These are phyloP conservation scores for Candida vaughaniae DNA, from an alignment of 805 yeast genomes.

Conservation along the genomic window DNA sequence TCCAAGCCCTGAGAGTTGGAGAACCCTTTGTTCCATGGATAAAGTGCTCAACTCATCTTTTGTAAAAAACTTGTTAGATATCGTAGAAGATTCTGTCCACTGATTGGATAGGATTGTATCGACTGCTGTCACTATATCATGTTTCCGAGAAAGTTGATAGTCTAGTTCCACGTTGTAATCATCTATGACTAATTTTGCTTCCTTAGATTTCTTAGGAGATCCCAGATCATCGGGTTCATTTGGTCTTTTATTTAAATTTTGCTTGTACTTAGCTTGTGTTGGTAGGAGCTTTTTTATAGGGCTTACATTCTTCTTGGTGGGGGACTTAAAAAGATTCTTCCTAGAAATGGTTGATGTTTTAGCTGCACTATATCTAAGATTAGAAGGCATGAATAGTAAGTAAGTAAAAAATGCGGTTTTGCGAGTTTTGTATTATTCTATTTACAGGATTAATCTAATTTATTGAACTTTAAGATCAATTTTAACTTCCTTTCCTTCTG, in stretches of 20 bases:
- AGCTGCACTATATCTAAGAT: conserved; percentile 39
- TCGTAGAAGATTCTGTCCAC: conserved; percentile 36
- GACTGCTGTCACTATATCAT: conserved; percentile 31
- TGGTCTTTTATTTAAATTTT: conserved; percentile 11
- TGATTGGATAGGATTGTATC: conserved; percentile 31
- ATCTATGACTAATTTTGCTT: conserved; percentile 5
- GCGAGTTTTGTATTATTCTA: conserved; percentile 10
- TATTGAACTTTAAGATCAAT: conserved; percentile 3
- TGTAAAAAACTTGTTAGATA: conserved; percentile 25
- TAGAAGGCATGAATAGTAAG: conserved; percentile 16
- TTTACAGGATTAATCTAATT: conserved; percentile 4
- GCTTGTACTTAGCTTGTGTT: conserved; percentile 23
- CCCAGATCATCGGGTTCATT: neutral
- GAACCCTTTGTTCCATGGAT: conserved; percentile 28
- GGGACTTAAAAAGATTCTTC: conserved; percentile 20
- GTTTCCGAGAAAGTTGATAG: conserved; percentile 30
- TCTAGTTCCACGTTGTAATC: conserved; percentile 42
- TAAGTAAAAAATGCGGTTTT: neutral
- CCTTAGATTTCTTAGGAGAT: conserved; percentile 4
- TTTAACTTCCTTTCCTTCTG: conserved; percentile 21
- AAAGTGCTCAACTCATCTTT: conserved; percentile 10
- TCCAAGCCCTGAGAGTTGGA: conserved; percentile 33
- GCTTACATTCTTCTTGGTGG: conserved; percentile 24
- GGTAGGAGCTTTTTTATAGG: conserved; percentile 25
- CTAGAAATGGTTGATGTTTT: conserved; percentile 33